Base-by-base conservation (phyloP, 371 early-diverging fungal genomes). In the Mortierella sp. region DNA sequence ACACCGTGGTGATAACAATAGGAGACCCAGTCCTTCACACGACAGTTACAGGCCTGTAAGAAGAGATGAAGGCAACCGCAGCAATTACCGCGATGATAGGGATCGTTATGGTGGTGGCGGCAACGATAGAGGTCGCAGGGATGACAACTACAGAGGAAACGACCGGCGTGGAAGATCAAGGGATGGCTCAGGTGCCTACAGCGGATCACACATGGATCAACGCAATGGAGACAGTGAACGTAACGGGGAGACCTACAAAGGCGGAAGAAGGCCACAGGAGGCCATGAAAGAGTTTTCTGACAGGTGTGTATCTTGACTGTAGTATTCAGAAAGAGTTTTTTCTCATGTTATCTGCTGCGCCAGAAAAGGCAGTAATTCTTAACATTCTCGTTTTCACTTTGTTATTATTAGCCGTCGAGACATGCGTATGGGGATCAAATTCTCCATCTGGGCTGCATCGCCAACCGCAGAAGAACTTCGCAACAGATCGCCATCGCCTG, bases 381-480 rank as follows among this genome's bases (percentile, higher is more conserved):
- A 40, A 69, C 3, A 3, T 0, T 46, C 21, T 54, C 67, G 13
- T 34, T 55, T 24, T 11, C 24, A 37, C 34, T 14, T 34, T 73
- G n/a, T 46, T 28, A 46, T 16, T 64, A 5, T 9, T 74, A 86
- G 86, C 51, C 87, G 87, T 44, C 83, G 81, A 24, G 81, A 87
- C 9, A 78, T 82, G n/a, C 89, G 96, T 40, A 87, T 91, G 51
- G 86, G 86, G 14, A 93, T 83, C 46, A 78, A 85, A 31, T 88
- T 85, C 59, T 94, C 93, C 0, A 90, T 96, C 51, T 96, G 95
- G 95, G 91, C 94, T 2, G 79, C 92, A 21, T 95, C 96, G 0
- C 96, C 95, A 19, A 89, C 92, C 0, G 89, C 82, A 76, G 89
- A 88, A 26, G 91, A 92, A 46, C 77, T 79, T 26, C 72, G 80